These are phyloP conservation scores for Sporodiniella umbellata DNA, from an alignment of 371 early-diverging fungal genomes.

Conservation along the genomic window DNA sequence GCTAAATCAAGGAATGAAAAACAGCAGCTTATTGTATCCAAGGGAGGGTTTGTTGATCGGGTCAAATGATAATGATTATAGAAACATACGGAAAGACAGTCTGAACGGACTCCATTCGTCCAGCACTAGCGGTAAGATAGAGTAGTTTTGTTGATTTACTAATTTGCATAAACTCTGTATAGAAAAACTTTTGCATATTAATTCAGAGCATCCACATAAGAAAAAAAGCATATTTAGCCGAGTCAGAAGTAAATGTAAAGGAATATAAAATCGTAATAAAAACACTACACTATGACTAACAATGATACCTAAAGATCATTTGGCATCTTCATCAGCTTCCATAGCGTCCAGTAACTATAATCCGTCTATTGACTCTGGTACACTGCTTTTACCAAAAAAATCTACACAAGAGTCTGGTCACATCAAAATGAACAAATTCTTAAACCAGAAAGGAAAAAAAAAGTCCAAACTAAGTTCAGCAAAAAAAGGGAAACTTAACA, in stretches of 20 bases:
- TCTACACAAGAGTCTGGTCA: neutral
- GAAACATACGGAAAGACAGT: conserved; percentile 4
- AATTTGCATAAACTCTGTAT: neutral
- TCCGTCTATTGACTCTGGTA: too few species aligned
- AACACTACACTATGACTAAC: neutral
- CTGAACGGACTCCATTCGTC: conserved; percentile 2
- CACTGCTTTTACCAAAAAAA: too few species aligned
- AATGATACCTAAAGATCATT: conserved; percentile 9
- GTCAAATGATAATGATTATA: neutral
- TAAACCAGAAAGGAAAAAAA: conserved; percentile 9
- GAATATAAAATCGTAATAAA: too few species aligned
- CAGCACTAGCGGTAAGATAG: conserved; percentile 1
- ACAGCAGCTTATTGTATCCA: conserved; percentile 17
- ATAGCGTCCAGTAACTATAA: too few species aligned
- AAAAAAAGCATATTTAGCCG: conserved; percentile 20
- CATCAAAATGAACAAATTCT: neutral
- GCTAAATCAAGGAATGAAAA: neutral
- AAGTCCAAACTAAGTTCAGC: conserved; percentile 6
- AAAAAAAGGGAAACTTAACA: neutral
- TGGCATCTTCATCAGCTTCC: too few species aligned
- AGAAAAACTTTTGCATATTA: neutral
- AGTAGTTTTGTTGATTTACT: too few species aligned
- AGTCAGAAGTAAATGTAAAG: conserved; percentile 26
- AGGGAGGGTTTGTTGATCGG: conserved; percentile 27
- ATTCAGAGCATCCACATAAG: conserved; percentile 11